A percentile compares a stretch with the other conserved stretches of the same genome.
phyloP scores from a whole-genome alignment of 306 rosid genomes.

The Acmispon strigosus region DNA sequence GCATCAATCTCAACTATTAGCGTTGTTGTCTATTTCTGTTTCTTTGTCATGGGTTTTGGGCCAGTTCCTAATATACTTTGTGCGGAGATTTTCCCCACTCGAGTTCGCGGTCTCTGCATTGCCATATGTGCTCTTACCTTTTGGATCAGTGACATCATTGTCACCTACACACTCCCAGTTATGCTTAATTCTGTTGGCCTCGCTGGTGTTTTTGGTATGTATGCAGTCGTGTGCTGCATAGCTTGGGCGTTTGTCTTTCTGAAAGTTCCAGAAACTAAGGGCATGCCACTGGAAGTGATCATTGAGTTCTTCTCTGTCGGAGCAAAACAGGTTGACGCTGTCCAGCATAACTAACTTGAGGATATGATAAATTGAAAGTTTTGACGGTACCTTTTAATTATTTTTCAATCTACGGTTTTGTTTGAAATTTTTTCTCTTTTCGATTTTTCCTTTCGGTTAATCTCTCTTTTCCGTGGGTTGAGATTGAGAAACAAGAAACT shows the following conservation, averaged over 20 bases:
- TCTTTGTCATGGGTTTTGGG: conserved; percentile 93
- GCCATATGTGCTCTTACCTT: conserved; percentile 89
- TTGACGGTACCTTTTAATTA: conserved; percentile 27
- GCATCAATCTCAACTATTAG: conserved; percentile 81
- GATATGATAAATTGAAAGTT: conserved; percentile 20
- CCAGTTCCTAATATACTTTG: conserved; percentile 93
- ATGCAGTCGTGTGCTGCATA: conserved; percentile 68
- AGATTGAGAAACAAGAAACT: conserved; percentile 19
- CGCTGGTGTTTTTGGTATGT: conserved; percentile 80
- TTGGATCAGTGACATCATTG: conserved; percentile 89
- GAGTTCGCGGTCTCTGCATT: conserved; percentile 91
- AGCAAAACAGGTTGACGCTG: conserved; percentile 52
- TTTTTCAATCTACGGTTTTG: conserved; percentile 26
- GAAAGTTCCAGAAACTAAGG: conserved; percentile 97
- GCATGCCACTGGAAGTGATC: conserved; percentile 97
- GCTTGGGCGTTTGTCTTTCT: conserved; percentile 74
- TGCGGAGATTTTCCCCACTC: conserved; percentile 93
- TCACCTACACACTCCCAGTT: conserved; percentile 84
- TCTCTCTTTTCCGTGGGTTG: conserved; percentile 19
- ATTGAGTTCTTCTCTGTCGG: conserved; percentile 88
- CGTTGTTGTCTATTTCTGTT: conserved; percentile 82
- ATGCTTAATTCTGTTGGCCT: conserved; percentile 90
- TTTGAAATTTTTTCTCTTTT: background rate
- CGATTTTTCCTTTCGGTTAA: background rate
- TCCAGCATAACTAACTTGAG: conserved; percentile 33